Base-by-base conservation (phyloP, 441 rosid genomes). In the Adansonia grandidieri region DNA sequence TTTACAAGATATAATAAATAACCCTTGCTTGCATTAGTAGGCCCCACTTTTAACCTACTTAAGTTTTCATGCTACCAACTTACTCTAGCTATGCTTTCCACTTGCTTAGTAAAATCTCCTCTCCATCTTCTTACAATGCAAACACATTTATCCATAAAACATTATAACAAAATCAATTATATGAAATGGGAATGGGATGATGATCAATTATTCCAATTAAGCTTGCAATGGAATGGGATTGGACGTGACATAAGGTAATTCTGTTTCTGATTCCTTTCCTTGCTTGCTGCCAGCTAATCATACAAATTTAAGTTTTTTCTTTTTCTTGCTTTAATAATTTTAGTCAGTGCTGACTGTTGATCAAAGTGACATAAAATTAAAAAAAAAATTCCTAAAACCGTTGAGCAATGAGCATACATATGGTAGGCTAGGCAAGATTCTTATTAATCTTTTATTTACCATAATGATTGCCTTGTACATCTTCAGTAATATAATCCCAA, bases 401-500 rank as follows among this genome's bases (percentile, higher is more conserved):
- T 56, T 0, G 17, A 17, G 61, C 22, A n/a, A 28, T n/a, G 17
- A 8, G 1, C 5, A 0, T 60, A 10, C 14, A 60, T 5, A 11
- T 61, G n/a, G 42, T 62, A 62, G 44, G 66, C 15, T 60, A 60
- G 64, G 37, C 64, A 22, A 60, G 64, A 22, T 60, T 60, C 15
- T 22, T 15, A 60, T 9, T 22, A 3, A 63, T 32, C 9, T 32
- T 20, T 62, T 22, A 62, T 62, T 62, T 2, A 11, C 42, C 7
- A 62, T 10, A 58, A 58, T 20, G 37, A 19, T 10, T 24, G 8
- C 42, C 28, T 57, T 19, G 8, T 19, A 57, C 64, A 58, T 58
- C 44, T 11, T 63, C 19, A 63, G 14, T 63, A 63, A 63, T 32
- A 11, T 45, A 44, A 67, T 67, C 32, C 28, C 32, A 13, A 9